These are phyloP conservation scores for Colletotrichum sp. DNA, from an alignment of 2,329 filamentous ascomycete species.

Conservation along the genomic window DNA sequence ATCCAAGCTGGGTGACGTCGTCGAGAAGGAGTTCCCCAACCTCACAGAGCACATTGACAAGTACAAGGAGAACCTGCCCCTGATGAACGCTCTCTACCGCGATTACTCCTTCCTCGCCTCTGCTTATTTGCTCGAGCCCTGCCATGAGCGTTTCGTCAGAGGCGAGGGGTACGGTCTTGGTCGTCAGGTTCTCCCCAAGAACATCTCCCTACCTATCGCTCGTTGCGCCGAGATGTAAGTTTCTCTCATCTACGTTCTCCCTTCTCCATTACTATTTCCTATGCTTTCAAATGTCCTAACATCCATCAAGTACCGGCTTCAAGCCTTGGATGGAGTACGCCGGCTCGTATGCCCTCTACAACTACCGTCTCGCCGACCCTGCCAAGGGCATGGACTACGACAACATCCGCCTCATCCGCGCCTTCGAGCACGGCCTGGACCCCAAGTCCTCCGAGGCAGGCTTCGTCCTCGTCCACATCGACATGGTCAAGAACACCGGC, in stretches of 20 bases:
- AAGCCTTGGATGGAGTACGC: conserved; percentile 92
- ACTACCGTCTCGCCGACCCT: conserved; percentile 67
- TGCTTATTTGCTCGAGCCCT: conserved; percentile 89
- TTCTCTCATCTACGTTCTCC: neutral
- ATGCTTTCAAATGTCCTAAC: neutral
- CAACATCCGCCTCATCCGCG: conserved; percentile 84
- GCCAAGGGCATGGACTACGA: conserved; percentile 62
- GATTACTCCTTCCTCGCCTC: conserved; percentile 93
- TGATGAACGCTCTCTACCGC: conserved; percentile 86
- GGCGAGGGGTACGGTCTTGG: conserved; percentile 81
- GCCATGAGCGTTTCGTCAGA: conserved; percentile 75
- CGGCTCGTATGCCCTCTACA: conserved; percentile 72
- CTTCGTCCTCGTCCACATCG: conserved; percentile 94
- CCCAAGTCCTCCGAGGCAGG: conserved; percentile 89
- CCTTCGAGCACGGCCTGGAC: conserved; percentile 89
- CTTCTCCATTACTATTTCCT: neutral
- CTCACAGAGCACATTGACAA: conserved; percentile 75
- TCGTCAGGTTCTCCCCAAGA: conserved; percentile 72
- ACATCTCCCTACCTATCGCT: conserved; percentile 81
- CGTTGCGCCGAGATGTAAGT: conserved; percentile 84
- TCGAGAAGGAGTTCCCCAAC: conserved; percentile 77
- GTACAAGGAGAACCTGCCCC: conserved; percentile 73
- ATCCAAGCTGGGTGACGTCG: conserved; percentile 75
- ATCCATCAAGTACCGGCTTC: conserved; percentile 62
- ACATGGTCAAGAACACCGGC: conserved; percentile 90